Percentiles rank a stretch among this genome's conserved stretches.
These are phyloP conservation scores for Penicillium sp. DNA, from an alignment of 2,329 filamentous ascomycete species.

Conservation along the genomic window DNA sequence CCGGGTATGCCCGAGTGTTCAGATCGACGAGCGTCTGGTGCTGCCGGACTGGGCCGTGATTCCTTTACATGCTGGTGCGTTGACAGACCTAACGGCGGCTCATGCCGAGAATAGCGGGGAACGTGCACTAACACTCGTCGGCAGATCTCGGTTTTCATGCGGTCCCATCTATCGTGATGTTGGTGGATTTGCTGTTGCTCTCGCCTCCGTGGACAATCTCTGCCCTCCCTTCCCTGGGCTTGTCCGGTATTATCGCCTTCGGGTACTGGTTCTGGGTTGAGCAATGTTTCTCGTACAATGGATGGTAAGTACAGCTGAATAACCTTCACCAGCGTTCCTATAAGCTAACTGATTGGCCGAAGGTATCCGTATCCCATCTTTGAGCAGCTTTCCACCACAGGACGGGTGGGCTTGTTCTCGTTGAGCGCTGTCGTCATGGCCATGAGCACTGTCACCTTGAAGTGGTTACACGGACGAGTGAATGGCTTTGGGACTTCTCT, in stretches of 20 bases:
- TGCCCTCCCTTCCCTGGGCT: conserved; percentile 51
- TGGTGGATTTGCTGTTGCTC: conserved; percentile 58
- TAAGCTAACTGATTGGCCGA: conserved; percentile 15
- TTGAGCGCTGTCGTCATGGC: conserved; percentile 72
- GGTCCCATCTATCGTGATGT: conserved; percentile 55
- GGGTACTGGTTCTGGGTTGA: conserved; percentile 68
- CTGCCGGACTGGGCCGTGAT: conserved; percentile 48
- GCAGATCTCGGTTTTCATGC: conserved; percentile 52
- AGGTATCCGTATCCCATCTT: conserved; percentile 91
- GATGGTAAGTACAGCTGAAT: conserved; percentile 51
- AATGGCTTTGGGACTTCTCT: conserved; percentile 38
- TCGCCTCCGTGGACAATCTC: conserved; percentile 63
- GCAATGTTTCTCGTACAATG: conserved; percentile 59
- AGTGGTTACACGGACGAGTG: conserved; percentile 65
- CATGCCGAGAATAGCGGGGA: neutral
- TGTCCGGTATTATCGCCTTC: conserved; percentile 56
- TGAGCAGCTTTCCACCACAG: conserved; percentile 62
- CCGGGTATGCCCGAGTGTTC: neutral
- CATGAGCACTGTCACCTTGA: conserved; percentile 65
- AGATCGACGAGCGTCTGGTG: conserved; percentile 52
- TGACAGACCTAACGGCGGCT: conserved; percentile 1
- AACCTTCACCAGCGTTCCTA: too few species aligned
- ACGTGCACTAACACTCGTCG: neutral
- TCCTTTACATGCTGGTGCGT: conserved; percentile 40
- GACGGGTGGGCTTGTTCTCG: conserved; percentile 69